These are phyloP conservation scores for Magnusiomyces starmeri DNA, from an alignment of 1,139 yeast species.

Conservation along the genomic window DNA sequence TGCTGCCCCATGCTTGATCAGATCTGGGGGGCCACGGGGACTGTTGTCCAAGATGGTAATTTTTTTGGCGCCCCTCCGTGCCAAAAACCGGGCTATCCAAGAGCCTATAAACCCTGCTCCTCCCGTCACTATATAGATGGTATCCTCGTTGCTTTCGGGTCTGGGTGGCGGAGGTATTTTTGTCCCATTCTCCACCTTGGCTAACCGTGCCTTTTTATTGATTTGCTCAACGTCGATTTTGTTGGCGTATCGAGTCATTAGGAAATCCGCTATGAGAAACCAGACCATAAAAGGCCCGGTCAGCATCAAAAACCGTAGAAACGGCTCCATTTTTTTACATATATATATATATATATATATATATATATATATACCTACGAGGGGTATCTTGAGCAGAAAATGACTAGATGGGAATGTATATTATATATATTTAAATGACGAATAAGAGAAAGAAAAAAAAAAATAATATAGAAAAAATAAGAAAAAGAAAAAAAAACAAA, in stretches of 20 bases:
- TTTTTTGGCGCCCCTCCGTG: conserved; percentile 22
- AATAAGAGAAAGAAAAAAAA: neutral
- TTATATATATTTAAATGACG: neutral
- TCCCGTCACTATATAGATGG: conserved; percentile 27
- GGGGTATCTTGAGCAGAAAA: too few relatives aligned
- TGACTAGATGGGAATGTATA: too few relatives aligned
- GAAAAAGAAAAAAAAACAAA: neutral
- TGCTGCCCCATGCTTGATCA: conserved; percentile 26
- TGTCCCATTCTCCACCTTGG: neutral
- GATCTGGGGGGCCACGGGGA: conserved; percentile 24
- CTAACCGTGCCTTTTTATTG: conserved; percentile 6
- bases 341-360: neutral
- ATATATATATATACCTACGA: too few relatives aligned
- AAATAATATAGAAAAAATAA: neutral
- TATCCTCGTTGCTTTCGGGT: neutral
- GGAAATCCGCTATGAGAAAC: conserved; percentile 7
- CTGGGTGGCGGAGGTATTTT: conserved; percentile 9
- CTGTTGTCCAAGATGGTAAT: conserved; percentile 22
- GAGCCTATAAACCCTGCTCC: conserved; percentile 33
- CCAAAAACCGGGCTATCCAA: conserved; percentile 30
- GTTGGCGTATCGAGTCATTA: conserved; percentile 12
- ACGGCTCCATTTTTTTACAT: conserved; percentile 11
- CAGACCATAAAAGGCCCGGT: conserved; percentile 7
- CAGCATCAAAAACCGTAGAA: conserved; percentile 8
- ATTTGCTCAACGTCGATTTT: conserved; percentile 11